phyloP scores from a whole-genome alignment of 2,329 filamentous ascomycete species.

The Fusarium odoratissimum region DNA sequence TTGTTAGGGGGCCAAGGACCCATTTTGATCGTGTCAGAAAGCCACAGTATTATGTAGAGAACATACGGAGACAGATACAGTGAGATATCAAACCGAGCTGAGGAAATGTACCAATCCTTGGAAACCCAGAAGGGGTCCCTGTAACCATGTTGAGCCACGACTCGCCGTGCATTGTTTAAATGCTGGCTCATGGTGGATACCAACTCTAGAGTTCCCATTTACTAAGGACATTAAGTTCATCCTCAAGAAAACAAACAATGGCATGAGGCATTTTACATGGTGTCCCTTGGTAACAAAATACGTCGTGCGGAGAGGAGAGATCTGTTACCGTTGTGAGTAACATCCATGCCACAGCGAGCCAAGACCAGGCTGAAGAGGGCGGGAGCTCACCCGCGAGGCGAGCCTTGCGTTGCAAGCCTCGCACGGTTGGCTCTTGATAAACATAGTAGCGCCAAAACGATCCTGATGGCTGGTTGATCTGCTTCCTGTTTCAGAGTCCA shows the following conservation, averaged over 20 bases:
- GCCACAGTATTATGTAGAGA: slow-evolving; percentile 7
- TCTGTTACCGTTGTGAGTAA: not conserved
- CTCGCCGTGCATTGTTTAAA: slow-evolving; percentile 4
- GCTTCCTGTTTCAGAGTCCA: slow-evolving; percentile 41
- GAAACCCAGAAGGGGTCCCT: slow-evolving; percentile 6
- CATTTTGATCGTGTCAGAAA: slow-evolving; percentile 8
- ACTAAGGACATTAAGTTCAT: slow-evolving; percentile 14
- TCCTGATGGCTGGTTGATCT: slow-evolving; percentile 35
- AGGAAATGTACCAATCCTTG: slow-evolving; percentile 26
- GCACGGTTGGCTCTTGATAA: slow-evolving; percentile 9
- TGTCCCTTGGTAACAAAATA: slow-evolving; percentile 10
- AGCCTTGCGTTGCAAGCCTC: slow-evolving; percentile 37
- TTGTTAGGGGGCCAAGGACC: slow-evolving; percentile 3
- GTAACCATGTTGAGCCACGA: not conserved
- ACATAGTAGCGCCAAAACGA: slow-evolving; percentile 29
- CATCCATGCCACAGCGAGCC: slow-evolving; percentile 4
- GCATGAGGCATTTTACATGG: not conserved
- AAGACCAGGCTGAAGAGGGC: slow-evolving; percentile 11
- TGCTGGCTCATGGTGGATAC: slow-evolving; percentile 2
- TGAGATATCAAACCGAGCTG: not conserved
- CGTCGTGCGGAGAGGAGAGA: not conserved
- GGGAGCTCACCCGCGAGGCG: slow-evolving; percentile 15
- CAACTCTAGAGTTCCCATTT: slow-evolving; percentile 1
- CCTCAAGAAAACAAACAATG: slow-evolving; percentile 20
- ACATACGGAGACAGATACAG: not conserved